A percentile compares a stretch with the other conserved stretches of the same genome.
phyloP scores from a whole-genome alignment of 805 yeast species.

The Suhomyces canberraensis region DNA sequence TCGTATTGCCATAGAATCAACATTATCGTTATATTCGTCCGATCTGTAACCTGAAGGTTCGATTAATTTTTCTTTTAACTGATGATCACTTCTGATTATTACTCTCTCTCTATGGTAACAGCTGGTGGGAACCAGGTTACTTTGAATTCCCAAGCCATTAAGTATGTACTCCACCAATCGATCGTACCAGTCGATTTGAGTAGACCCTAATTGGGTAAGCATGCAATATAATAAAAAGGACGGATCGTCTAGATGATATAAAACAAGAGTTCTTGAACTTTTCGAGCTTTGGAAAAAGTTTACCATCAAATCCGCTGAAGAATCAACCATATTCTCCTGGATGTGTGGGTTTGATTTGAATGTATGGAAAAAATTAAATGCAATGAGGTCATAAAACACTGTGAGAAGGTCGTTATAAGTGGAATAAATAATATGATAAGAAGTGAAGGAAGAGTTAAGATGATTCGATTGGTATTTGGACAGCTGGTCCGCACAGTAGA shows the following conservation, averaged over 20 bases:
- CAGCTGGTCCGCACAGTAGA: conserved; percentile 32
- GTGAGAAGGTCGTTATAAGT: conserved; percentile 19
- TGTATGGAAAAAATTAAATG: conserved; percentile 11
- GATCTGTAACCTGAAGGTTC: conserved; percentile 2
- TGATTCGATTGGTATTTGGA: conserved; percentile 16
- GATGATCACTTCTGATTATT: conserved; percentile 20
- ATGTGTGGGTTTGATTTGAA: conserved; percentile 4
- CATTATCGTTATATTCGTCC: conserved; percentile 19
- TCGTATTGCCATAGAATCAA: conserved; percentile 28
- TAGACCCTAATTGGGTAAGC: conserved; percentile 20
- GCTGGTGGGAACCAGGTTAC: conserved; percentile 16
- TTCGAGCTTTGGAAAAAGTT: conserved; percentile 5
- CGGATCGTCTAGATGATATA: conserved; percentile 8
- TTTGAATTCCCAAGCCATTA: conserved; percentile 22
- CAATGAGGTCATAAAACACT: conserved; percentile 20
- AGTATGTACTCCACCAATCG: conserved; percentile 26
- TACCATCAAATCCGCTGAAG: conserved; percentile 1
- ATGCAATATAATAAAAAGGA: conserved; percentile 11
- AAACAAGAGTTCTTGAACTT: conserved; percentile 1
- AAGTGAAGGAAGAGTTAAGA: conserved; percentile 16
- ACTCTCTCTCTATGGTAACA: conserved; percentile 25
- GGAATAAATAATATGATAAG: conserved; percentile 22
- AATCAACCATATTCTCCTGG: neutral
- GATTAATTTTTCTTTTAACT: conserved; percentile 10
- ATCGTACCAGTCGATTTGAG: conserved; percentile 26